Evolutionary conservation across 2,329 filamentous ascomycete genomes (phyloP).

Genomic region (Fusarium sp.): DNA sequence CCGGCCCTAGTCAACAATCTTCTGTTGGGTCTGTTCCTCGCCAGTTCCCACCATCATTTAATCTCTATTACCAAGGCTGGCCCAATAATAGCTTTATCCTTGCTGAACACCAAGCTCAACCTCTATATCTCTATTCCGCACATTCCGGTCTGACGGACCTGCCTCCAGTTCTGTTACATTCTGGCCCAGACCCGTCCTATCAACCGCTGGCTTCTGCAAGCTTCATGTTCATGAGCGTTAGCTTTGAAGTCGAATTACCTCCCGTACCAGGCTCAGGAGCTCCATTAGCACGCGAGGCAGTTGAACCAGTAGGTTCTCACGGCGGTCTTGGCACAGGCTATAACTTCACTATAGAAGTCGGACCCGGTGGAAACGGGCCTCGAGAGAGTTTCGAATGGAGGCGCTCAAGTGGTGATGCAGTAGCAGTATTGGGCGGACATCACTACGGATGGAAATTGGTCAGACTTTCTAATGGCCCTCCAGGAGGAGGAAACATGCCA

Average conservation of each 20-base stretch:
- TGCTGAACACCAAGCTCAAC: constrained; percentile 38
- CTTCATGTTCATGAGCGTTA: constrained; percentile 20
- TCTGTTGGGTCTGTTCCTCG: constrained; percentile 12
- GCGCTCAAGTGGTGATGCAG: constrained; percentile 31
- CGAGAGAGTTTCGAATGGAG: constrained; percentile 46
- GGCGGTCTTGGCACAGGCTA: constrained; percentile 24
- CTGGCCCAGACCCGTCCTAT: constrained; percentile 34
- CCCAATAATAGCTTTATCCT: constrained; percentile 18
- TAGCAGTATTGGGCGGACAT: constrained; percentile 30
- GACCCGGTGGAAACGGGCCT: constrained; percentile 24
- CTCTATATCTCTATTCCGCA: constrained; percentile 37
- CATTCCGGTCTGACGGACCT: constrained; percentile 26
- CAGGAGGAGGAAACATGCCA: constrained; percentile 18
- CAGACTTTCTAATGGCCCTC: constrained; percentile 27
- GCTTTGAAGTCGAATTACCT: constrained; percentile 41
- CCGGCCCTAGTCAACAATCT: constrained; percentile 9
- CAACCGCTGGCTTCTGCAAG: constrained; percentile 40
- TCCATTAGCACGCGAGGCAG: constrained; percentile 23
- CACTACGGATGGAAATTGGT: constrained; percentile 44
- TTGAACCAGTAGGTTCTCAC: constrained; percentile 17
- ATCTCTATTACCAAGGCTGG: constrained; percentile 33
- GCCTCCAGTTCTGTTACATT: constrained; percentile 42
- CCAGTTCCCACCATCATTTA: constrained; percentile 42
- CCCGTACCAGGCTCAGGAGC: constrained; percentile 30
- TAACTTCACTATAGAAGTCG: constrained; percentile 39